Conservation (phyloP, 371 early-diverging fungal species). For the Blakeslea trispora region DNA sequence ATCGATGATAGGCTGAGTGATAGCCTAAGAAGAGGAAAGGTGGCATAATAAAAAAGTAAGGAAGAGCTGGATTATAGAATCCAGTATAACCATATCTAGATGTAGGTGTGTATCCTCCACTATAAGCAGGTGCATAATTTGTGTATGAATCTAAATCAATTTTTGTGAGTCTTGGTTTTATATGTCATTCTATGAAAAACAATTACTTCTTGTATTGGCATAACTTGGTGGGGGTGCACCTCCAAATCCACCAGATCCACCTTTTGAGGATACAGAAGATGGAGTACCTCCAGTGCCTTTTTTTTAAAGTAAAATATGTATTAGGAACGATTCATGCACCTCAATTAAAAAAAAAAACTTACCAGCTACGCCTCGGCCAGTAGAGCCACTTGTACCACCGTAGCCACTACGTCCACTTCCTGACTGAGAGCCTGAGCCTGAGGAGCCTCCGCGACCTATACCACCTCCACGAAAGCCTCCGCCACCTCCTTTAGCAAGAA, state of each 20-base stretch:
- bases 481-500: constrained; percentile 29
- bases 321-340: background rate
- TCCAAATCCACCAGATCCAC: constrained; percentile 40
- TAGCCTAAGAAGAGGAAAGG: constrained; percentile 40
- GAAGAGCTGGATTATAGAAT: constrained; percentile 35
- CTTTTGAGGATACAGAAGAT: constrained; percentile 27
- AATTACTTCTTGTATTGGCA: constrained; percentile 34
- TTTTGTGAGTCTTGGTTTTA: background rate
- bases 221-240: constrained; percentile 21
- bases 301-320: background rate
- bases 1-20: constrained; percentile 40
- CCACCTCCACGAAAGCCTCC: constrained; percentile 31
- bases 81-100: constrained; percentile 42
- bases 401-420: constrained; percentile 28
- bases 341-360: background rate
- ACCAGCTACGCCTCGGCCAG: constrained; percentile 14
- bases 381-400: constrained; percentile 22
- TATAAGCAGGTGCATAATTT: constrained; percentile 39
- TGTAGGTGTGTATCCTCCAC: constrained; percentile 37
- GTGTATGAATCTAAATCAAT: constrained; percentile 23
- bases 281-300: constrained; percentile 20
- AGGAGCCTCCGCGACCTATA: constrained; percentile 23
- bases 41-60: constrained; percentile 45
- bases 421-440: constrained; percentile 19
- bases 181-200: background rate